These are phyloP conservation scores for Paspalum vaginatum DNA, from an alignment of 176 grass and related monocot species.

Conservation along the genomic window DNA sequence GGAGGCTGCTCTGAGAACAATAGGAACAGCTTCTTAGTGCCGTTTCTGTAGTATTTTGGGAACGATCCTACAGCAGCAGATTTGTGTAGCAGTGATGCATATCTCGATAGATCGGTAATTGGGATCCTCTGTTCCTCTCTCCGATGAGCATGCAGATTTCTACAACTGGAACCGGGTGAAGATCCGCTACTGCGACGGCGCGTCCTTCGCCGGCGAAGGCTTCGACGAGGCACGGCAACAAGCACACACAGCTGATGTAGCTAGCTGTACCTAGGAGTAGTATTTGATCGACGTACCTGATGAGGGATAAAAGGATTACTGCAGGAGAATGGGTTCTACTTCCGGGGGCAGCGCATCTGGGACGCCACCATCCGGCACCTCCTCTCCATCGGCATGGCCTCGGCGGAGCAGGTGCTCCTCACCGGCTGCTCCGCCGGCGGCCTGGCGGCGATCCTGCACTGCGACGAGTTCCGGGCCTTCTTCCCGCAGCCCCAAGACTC, in stretches of 20 bases:
- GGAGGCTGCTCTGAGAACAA: too few relatives aligned
- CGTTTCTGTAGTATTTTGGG: too few relatives aligned
- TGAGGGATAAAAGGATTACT: too few relatives aligned
- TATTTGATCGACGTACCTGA: neutral
- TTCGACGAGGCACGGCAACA: constrained; percentile 53
- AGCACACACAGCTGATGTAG: too few relatives aligned
- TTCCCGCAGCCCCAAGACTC: constrained; percentile 23
- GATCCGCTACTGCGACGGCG: constrained; percentile 88
- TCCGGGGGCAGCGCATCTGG: constrained; percentile 90
- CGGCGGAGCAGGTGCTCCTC: constrained; percentile 57
- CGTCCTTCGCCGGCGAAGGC: constrained; percentile 73
- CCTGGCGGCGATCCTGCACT: constrained; percentile 70
- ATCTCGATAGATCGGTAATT: too few relatives aligned
- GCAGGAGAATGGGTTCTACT: constrained; percentile 55
- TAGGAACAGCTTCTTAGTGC: too few relatives aligned
- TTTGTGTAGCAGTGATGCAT: too few relatives aligned
- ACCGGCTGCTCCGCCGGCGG: constrained; percentile 88
- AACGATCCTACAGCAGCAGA: too few relatives aligned
- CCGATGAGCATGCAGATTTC: constrained; percentile 81
- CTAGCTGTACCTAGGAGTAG: neutral
- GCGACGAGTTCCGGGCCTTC: constrained; percentile 70
- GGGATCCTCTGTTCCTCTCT: too few relatives aligned
- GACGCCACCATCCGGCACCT: constrained; percentile 62
- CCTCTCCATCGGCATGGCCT: constrained; percentile 74
- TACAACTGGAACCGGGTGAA: constrained; percentile 92